Base-by-base conservation (phyloP, 257 asterid genomes). In the Solanum habrochaites region DNA sequence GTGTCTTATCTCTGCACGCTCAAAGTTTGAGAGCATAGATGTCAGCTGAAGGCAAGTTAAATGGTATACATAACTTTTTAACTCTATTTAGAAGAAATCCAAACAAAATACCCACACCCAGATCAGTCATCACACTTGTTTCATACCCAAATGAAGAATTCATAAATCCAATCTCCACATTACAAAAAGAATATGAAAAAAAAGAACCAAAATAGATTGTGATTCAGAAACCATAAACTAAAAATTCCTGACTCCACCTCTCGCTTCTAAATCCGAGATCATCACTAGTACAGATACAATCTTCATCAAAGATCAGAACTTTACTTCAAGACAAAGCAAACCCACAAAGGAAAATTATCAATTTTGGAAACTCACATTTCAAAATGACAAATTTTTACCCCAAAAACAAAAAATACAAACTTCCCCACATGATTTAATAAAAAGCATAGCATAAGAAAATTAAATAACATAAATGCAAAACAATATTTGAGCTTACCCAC, bases 401-500 rank as follows among this genome's bases (percentile, higher is more conserved):
- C 12, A 12, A 64, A 72, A 73, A 23, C 58, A 40, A 40, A 74
- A 74, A 3, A 40, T 11, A 88, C 87, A 62, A 80, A 88, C 85
- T 84, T 88, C 58, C 74, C 74, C 85, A 89, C 91, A 88, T 83
- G 86, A 85, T 23, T 23, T 86, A 73, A 45, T 70, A 87, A 74
- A 83, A 86, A 40, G 42, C 64, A 20, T 20, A 35, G 42, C 70
- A 72, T 35, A 35, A 35, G 16, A 72, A 37, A 83, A 43, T 85
- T 16, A 62, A 86, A 86, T 29, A 66, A 45, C 83, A 27, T 11
- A 6, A 82, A 71, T 82, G 67, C 84, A 29, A 40, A 23, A 15
- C 29, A 47, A 37, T 4, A n/a, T 72, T 60, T 52, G 62, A 89
- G 92, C 85, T 90, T 91, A 94, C 98, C 95, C 91, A 93, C 91